Base-by-base conservation (phyloP, 2,329 filamentous ascomycete genomes). In the Scorias spongiosa region DNA sequence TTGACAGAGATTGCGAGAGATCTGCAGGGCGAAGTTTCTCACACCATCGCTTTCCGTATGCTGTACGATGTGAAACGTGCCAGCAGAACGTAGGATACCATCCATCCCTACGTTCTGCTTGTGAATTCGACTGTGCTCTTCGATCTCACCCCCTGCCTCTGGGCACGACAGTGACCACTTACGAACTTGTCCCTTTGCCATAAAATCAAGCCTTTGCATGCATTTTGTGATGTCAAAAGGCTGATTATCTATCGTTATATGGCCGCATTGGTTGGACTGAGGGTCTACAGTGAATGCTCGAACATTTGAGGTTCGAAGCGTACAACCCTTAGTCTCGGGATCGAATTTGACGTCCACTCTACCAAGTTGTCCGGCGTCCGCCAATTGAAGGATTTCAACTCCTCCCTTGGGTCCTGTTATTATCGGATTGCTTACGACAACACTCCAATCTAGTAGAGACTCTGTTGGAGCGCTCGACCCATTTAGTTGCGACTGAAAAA, bases 1-100 rank as follows among this genome's bases (percentile, higher is more conserved):
- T 52, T 77, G 74, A 47, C 70, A 65, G 2, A 78, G 59, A 50
- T 76, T 77, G 29, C 72, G 68, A 20, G 73, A 72, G 36, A 75
- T 64, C 49, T 77, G 73, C 4, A 75, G 52, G 1, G 72, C 72
- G 37, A 70, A 51, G 11, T 59, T 47, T 7, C 5, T 18, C 11
- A 20, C 4, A n/a, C 50, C 36, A 15, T 52, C 61, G 43, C 51
- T 44, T 41, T 56, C 58, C 47, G 49, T 49, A 32, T 42, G 58
- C 49, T 46, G 51, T 43, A 58, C 53, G 34, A 76, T 69, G 1
- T 58, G 55, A 44, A 76, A 69, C 2, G 55, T 51, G 9, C 67
- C 68, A 15, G 55, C 51, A 1, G 67, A 69, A 43, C 69, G 66
- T 20, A 78, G 56, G 28, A 78, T 68, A 11, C 74, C 67, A 46